A percentile compares a stretch with the other conserved stretches of the same genome.
phyloP scores from a whole-genome alignment of 176 grass and related monocot genomes.

The Luzula sylvatica region DNA sequence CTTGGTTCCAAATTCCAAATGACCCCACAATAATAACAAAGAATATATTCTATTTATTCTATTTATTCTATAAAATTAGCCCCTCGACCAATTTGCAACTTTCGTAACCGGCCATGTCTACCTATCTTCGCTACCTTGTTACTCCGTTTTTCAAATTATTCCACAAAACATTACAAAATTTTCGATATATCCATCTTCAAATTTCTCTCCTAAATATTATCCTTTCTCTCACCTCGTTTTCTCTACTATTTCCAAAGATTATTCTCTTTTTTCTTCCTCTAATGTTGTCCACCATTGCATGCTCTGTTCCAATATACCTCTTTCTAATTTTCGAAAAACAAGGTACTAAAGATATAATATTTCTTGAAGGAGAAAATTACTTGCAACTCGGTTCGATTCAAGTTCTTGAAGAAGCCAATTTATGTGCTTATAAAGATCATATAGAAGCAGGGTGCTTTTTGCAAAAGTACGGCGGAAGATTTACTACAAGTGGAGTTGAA shows the following conservation, averaged over 20 bases:
- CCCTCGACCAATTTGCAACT: background rate
- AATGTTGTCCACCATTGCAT: background rate
- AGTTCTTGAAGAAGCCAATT: slow-evolving; percentile 10
- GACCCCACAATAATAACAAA: slow-evolving; percentile 15
- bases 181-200: background rate
- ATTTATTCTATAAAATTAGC: background rate
- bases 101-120: slow-evolving; percentile 5
- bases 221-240: slow-evolving; percentile 4
- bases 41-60: slow-evolving; percentile 18
- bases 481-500: background rate
- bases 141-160: background rate
- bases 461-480: background rate
- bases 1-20: slow-evolving; percentile 1
- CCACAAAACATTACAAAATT: background rate
- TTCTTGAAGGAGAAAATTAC: slow-evolving; percentile 1
- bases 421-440: background rate
- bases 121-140: background rate
- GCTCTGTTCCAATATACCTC: slow-evolving; percentile 5
- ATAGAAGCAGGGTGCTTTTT: slow-evolving; percentile 19
- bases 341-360: slow-evolving; percentile 12
- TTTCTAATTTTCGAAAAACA: slow-evolving; percentile 2
- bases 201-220: background rate
- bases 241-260: background rate
- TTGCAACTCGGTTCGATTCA: background rate
- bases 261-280: slow-evolving; percentile 13